A percentile compares a stretch with the other conserved stretches of the same genome.
phyloP scores from a whole-genome alignment of 257 asterid genomes.

The Solanum pennellii region DNA sequence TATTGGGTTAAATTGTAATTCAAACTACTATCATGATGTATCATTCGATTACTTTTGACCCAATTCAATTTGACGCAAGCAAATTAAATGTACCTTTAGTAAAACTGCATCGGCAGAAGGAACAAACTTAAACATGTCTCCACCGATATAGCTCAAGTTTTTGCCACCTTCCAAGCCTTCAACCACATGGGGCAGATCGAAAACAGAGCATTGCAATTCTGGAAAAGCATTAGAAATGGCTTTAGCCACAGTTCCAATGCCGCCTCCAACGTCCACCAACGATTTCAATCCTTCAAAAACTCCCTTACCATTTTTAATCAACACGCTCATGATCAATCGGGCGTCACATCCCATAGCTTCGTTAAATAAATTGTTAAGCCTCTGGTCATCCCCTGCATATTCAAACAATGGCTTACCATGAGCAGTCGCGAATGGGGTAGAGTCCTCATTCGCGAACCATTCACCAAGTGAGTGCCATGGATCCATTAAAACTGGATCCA shows the following conservation, averaged over 20 bases:
- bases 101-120: neutral
- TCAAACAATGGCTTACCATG: neutral
- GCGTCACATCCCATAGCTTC: neutral
- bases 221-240: slow-evolving; percentile 7
- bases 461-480: neutral
- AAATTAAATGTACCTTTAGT: neutral
- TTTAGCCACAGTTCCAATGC: neutral
- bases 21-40: neutral
- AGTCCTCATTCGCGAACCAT: neutral
- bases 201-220: neutral
- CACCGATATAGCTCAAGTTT: neutral
- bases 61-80: neutral
- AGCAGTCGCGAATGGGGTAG: neutral
- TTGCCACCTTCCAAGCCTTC: neutral
- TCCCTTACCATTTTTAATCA: neutral
- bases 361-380: neutral
- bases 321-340: neutral
- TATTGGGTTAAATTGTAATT: neutral
- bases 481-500: neutral
- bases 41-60: neutral
- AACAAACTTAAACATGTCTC: neutral
- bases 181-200: neutral
- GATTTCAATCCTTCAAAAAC: neutral
- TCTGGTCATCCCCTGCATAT: neutral
- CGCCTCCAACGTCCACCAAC: neutral